phyloP scores from a whole-genome alignment of 768 basidiomycete genomes.

The Naematelia aurantialba region DNA sequence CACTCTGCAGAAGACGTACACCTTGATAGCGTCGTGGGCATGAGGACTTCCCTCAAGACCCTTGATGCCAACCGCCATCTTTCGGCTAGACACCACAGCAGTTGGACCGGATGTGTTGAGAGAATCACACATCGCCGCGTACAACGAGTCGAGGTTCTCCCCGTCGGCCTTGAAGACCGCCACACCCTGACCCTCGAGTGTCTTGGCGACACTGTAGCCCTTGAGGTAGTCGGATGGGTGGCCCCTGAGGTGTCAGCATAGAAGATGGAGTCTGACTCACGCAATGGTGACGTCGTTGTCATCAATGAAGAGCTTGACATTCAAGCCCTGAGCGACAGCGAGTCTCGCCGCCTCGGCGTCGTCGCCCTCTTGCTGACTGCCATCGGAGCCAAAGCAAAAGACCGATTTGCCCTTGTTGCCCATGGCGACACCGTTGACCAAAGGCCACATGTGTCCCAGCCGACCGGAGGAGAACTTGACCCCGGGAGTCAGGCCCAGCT shows the following conservation, averaged over 20 bases:
- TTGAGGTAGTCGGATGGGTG: slow-evolving; percentile 82
- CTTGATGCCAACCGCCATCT: slow-evolving; percentile 66
- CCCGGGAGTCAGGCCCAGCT: slow-evolving; percentile 84
- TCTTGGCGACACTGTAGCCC: slow-evolving; percentile 68
- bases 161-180: slow-evolving; percentile 70
- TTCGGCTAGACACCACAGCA: slow-evolving; percentile 69
- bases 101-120: slow-evolving; percentile 69
- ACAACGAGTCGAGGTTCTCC: slow-evolving; percentile 74
- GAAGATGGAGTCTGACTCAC: slow-evolving; percentile 12
- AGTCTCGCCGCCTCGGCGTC: slow-evolving; percentile 85
- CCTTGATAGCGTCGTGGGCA: slow-evolving; percentile 61
- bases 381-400: slow-evolving; percentile 82
- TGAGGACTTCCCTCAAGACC: slow-evolving; percentile 75
- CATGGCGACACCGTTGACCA: slow-evolving; percentile 78
- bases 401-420: slow-evolving; percentile 72
- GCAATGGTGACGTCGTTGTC: slow-evolving; percentile 90
- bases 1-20: slow-evolving; percentile 12
- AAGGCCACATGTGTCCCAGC: slow-evolving; percentile 84
- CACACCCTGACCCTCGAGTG: slow-evolving; percentile 75
- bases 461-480: slow-evolving; percentile 92
- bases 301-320: slow-evolving; percentile 81
- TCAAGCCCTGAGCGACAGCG: slow-evolving; percentile 75
- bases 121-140: slow-evolving; percentile 61
- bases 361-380: slow-evolving; percentile 86
- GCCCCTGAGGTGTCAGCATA: slow-evolving; percentile 51